Conservation (phyloP, 2,329 filamentous ascomycete species). For the Exophiala spinifera region DNA sequence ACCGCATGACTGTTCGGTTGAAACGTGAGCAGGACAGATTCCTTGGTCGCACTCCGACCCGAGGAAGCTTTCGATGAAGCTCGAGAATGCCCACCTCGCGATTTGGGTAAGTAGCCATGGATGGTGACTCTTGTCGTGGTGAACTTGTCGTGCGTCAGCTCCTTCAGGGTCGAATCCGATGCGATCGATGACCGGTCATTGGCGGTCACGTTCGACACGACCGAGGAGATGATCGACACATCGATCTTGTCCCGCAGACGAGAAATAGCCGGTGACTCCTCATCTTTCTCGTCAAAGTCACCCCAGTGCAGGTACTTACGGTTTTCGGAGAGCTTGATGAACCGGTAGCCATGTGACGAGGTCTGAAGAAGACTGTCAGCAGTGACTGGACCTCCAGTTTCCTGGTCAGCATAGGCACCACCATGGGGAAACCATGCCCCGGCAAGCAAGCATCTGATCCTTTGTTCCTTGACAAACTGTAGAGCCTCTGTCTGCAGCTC, state of each 20-base stretch:
- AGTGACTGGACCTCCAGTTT: slow-evolving; percentile 37
- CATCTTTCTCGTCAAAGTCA: slow-evolving; percentile 68
- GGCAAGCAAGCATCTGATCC: slow-evolving; percentile 81
- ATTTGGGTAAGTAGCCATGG: slow-evolving; percentile 61
- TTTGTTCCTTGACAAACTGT: slow-evolving; percentile 95
- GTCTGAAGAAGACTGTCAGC: slow-evolving; percentile 36
- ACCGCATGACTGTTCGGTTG: slow-evolving; percentile 75
- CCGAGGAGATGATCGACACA: slow-evolving; percentile 80
- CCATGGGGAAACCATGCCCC: slow-evolving; percentile 78
- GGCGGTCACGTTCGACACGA: slow-evolving; percentile 82
- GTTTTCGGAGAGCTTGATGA: slow-evolving; percentile 85
- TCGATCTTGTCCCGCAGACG: slow-evolving; percentile 56
- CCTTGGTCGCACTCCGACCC: slow-evolving; percentile 45
- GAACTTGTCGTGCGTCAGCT: slow-evolving; percentile 35
- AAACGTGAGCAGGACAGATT: slow-evolving; percentile 76
- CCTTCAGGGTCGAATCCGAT: slow-evolving; percentile 21
- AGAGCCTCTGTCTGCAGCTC: slow-evolving; percentile 87
- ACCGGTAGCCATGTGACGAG: slow-evolving; percentile 66
- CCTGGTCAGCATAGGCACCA: slow-evolving; percentile 48
- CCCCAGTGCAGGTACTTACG: slow-evolving; percentile 85
- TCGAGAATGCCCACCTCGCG: slow-evolving; percentile 32
- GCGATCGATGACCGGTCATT: slow-evolving; percentile 38
- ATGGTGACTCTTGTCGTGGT: slow-evolving; percentile 85
- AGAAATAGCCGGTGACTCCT: slow-evolving; percentile 54
- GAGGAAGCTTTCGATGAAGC: slow-evolving; percentile 30